Evolutionary conservation across 1,139 yeast species (phyloP).

Genomic region (Tardiomyces digboiensis): DNA sequence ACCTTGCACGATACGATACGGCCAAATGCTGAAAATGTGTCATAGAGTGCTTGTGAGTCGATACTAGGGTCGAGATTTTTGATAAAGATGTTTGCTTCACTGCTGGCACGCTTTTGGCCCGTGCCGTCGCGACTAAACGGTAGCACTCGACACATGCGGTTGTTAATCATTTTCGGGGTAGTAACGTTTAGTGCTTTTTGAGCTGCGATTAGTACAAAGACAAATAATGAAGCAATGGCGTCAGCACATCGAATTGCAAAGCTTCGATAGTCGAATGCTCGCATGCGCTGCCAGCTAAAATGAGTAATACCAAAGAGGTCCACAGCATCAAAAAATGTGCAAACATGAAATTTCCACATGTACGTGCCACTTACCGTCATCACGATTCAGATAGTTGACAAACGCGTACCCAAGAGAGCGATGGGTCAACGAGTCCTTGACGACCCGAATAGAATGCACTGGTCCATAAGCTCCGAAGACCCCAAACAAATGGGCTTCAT

Average conservation of each 20-base stretch:
- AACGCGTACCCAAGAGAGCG: conserved; percentile 89
- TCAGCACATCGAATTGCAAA: too few species aligned
- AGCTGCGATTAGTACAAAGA: too few species aligned
- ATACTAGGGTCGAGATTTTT: conserved; percentile 66
- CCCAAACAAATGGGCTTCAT: conserved; percentile 78
- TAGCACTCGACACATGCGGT: conserved; percentile 55
- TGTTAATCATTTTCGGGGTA: conserved; percentile 71
- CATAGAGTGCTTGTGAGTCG: conserved; percentile 75
- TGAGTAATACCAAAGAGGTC: too few species aligned
- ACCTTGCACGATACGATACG: conserved; percentile 80
- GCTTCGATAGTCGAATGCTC: too few species aligned
- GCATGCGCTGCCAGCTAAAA: too few species aligned
- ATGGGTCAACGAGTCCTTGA: conserved; percentile 85
- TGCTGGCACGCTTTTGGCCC: conserved; percentile 34
- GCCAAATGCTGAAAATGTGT: conserved; percentile 77
- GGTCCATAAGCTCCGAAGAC: conserved; percentile 77
- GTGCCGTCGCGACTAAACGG: conserved; percentile 37
- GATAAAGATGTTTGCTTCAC: conserved; percentile 17
- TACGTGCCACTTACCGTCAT: too few species aligned
- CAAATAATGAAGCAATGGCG: too few species aligned
- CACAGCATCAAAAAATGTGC: too few species aligned
- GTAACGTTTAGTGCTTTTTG: conserved; percentile 74
- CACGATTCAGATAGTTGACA: conserved; percentile 73
- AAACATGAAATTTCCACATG: too few species aligned
- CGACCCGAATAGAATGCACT: conserved; percentile 81